Conservation (phyloP, 2,329 filamentous ascomycete species). For the Alternaria novae-zelandiae region DNA sequence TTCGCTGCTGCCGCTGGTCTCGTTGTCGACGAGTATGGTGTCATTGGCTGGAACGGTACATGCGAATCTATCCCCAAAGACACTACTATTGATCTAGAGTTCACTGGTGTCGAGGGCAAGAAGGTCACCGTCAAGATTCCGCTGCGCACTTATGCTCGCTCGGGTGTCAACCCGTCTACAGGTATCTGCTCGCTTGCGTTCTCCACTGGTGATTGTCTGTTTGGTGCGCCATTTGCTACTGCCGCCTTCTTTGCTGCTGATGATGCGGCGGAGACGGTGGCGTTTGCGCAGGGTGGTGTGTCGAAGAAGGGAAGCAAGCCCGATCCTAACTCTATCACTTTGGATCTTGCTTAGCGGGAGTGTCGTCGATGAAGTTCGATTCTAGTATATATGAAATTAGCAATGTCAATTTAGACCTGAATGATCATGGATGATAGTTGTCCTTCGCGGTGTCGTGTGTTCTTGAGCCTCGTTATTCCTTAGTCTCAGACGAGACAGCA, state of each 20-base stretch:
- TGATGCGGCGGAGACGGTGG: neutral
- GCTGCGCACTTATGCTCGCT: neutral
- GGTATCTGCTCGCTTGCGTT: neutral
- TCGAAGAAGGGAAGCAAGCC: neutral
- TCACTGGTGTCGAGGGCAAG: neutral
- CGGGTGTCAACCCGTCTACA: neutral
- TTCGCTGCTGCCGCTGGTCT: neutral
- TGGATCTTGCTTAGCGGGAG: neutral
- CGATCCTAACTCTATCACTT: neutral
- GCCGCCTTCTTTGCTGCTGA: neutral
- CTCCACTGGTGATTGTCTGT: neutral
- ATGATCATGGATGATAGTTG: neutral
- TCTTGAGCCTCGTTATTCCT: neutral
- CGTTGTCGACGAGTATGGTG: neutral
- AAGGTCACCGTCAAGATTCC: neutral
- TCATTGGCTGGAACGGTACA: neutral
- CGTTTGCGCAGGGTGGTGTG: neutral
- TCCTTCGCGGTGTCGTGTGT: neutral
- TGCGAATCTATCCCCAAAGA: neutral
- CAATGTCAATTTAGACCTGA: neutral
- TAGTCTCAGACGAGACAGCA: neutral
- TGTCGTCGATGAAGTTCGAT: neutral
- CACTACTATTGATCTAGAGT: neutral
- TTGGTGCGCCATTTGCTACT: neutral
- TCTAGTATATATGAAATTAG: neutral